Evolutionary conservation across 306 rosid genomes (phyloP).

Genomic region (Dalbergia cultrata): DNA sequence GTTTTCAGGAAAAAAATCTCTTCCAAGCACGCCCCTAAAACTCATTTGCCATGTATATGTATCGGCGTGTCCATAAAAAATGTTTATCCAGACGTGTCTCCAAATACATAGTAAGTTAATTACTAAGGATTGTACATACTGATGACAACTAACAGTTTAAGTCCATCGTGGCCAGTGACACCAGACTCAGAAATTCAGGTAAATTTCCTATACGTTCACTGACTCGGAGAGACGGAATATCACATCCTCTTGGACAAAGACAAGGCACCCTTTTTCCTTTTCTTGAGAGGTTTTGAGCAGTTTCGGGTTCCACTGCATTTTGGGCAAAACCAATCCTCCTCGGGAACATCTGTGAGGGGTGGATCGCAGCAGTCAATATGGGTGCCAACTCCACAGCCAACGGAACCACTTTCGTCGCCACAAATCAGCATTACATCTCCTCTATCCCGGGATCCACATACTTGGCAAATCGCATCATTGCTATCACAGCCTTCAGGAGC

Average conservation of each 20-base stretch:
- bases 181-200: background rate
- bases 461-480: conserved; percentile 65
- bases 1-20: too few species aligned
- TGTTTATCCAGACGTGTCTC: too few species aligned
- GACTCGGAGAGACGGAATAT: background rate
- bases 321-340: conserved; percentile 89
- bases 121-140: background rate
- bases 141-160: background rate
- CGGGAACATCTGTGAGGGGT: conserved; percentile 73
- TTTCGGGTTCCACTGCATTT: conserved; percentile 59
- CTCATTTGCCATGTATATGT: too few species aligned
- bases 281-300: conserved; percentile 51
- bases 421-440: conserved; percentile 93
- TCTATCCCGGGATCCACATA: conserved; percentile 76
- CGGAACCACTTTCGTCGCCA: conserved; percentile 79
- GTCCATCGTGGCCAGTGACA: background rate
- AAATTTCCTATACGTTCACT: background rate
- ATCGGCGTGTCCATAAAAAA: too few species aligned
- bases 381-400: conserved; percentile 83
- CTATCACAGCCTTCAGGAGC: conserved; percentile 42
- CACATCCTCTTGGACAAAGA: conserved; percentile 49
- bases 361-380: conserved; percentile 94
- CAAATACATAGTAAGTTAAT: too few species aligned
- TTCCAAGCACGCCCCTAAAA: too few species aligned
- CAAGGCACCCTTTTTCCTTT: conserved; percentile 58